These are phyloP conservation scores for Kwoniella dendrophila DNA, from an alignment of 768 basidiomycete genomes.

Conservation along the genomic window DNA sequence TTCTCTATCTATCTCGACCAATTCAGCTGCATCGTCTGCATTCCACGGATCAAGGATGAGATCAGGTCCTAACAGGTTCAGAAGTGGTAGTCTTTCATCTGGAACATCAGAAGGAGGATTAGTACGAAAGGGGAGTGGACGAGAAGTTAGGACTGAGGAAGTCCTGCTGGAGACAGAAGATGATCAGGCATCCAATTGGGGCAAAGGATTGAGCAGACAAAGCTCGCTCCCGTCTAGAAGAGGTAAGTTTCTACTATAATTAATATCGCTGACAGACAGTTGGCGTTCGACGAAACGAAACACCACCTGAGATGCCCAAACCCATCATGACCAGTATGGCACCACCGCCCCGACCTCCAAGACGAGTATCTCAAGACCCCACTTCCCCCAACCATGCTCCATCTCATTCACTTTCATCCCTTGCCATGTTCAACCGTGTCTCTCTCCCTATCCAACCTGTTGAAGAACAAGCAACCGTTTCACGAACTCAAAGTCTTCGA, in stretches of 20 bases:
- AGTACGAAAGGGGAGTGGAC: slow-evolving; percentile 31
- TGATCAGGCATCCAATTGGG: slow-evolving; percentile 32
- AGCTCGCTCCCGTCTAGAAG: slow-evolving; percentile 44
- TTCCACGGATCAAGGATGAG: slow-evolving; percentile 35
- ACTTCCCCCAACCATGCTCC: slow-evolving; percentile 26
- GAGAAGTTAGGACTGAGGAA: slow-evolving; percentile 34
- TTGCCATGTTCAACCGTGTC: slow-evolving; percentile 32
- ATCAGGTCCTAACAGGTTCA: slow-evolving; percentile 31
- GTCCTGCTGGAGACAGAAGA: slow-evolving; percentile 29
- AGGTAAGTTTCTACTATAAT: slow-evolving; percentile 27
- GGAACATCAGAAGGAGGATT: slow-evolving; percentile 22
- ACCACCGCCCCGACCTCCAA: slow-evolving; percentile 45
- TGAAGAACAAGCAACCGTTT: slow-evolving; percentile 1
- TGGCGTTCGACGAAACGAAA: slow-evolving; percentile 8
- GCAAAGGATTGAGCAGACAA: slow-evolving; percentile 43
- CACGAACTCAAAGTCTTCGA: slow-evolving; percentile 50
- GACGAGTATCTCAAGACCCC: slow-evolving; percentile 28
- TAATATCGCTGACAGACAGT: background rate
- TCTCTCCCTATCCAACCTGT: slow-evolving; percentile 1
- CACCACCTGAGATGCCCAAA: slow-evolving; percentile 5
- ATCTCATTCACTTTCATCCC: slow-evolving; percentile 45
- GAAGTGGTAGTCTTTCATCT: slow-evolving; percentile 43
- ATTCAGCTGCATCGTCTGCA: slow-evolving; percentile 37
- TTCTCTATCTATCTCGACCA: slow-evolving; percentile 41
- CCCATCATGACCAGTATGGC: slow-evolving; percentile 17